Conservation (phyloP, 495 filamentous ascomycete species). For the Talaromyces liani region DNA sequence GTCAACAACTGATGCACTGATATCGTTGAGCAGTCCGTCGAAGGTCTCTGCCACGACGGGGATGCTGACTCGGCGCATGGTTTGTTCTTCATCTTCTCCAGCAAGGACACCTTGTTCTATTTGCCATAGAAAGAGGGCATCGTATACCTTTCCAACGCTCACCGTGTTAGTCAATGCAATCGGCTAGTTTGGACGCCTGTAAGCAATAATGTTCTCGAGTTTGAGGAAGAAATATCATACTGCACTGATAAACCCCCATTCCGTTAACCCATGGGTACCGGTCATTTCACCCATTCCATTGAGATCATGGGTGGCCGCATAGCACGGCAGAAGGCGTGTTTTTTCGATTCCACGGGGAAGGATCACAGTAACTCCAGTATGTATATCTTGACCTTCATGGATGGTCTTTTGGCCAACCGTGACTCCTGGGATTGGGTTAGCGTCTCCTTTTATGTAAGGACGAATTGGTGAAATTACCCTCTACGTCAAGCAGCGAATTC, state of each 20-base stretch:
- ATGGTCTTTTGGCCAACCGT: neutral
- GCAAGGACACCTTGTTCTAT: neutral
- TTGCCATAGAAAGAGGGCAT: neutral
- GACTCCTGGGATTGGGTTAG: neutral
- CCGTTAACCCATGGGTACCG: neutral
- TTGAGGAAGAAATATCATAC: neutral
- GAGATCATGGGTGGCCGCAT: slow-evolving; percentile 1
- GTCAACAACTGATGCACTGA: neutral
- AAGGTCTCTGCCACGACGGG: neutral
- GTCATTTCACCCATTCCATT: slow-evolving; percentile 7
- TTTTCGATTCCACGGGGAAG: neutral
- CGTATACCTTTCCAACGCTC: neutral
- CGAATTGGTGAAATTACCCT: neutral
- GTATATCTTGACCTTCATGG: slow-evolving; percentile 3
- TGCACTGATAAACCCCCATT: neutral
- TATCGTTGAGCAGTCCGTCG: neutral
- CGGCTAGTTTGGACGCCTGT: neutral
- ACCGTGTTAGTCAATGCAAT: neutral
- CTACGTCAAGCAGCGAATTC: neutral
- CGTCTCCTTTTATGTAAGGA: too few relatives aligned
- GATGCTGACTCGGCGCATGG: neutral
- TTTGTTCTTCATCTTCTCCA: neutral
- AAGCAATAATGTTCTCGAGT: neutral
- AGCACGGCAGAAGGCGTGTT: neutral
- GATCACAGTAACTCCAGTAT: slow-evolving; percentile 4